A percentile compares a stretch with the other conserved stretches of the same genome.
These are phyloP conservation scores for Pseudognaphalium luteoalbum DNA, from an alignment of 129 eudicot genomes.

Conservation along the genomic window DNA sequence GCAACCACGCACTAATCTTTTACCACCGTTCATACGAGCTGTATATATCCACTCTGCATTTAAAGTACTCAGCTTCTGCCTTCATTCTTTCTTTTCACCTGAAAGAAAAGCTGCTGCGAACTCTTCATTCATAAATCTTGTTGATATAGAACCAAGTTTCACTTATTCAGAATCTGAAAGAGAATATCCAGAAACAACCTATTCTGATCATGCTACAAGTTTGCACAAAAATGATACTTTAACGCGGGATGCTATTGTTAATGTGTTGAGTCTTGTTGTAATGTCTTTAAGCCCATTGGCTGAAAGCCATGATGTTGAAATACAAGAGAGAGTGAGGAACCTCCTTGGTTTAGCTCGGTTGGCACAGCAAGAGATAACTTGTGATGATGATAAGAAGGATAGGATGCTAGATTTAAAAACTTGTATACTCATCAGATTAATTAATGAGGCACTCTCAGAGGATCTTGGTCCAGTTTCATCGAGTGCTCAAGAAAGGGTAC, in stretches of 20 bases:
- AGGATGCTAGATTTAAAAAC: slow-evolving; percentile 36
- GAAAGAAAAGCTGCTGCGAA: slow-evolving; percentile 23
- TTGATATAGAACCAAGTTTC: slow-evolving; percentile 40
- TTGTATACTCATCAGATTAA: slow-evolving; percentile 40
- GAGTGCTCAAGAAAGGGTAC: slow-evolving; percentile 76
- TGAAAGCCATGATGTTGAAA: slow-evolving; percentile 79
- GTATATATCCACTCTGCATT: slow-evolving; percentile 80
- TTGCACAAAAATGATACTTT: slow-evolving; percentile 28
- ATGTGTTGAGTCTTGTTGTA: slow-evolving; percentile 48
- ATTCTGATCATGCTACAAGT: slow-evolving; percentile 21
- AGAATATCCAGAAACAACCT: slow-evolving; percentile 16
- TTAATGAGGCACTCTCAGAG: slow-evolving; percentile 61
- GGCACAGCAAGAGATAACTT: slow-evolving; percentile 47
- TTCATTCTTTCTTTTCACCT: slow-evolving; percentile 53
- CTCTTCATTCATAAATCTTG: slow-evolving; percentile 19
- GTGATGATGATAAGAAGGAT: slow-evolving; percentile 40
- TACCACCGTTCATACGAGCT: slow-evolving; percentile 73
- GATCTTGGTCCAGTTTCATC: slow-evolving; percentile 86
- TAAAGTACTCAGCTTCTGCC: slow-evolving; percentile 67
- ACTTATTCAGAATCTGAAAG: slow-evolving; percentile 42
- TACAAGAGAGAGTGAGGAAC: slow-evolving; percentile 76
- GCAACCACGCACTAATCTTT: slow-evolving; percentile 87
- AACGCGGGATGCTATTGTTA: slow-evolving; percentile 45
- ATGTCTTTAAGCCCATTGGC: slow-evolving; percentile 56
- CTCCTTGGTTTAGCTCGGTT: slow-evolving; percentile 65